Conservation (phyloP, 805 yeast genomes). For the Candida stauntonica region DNA sequence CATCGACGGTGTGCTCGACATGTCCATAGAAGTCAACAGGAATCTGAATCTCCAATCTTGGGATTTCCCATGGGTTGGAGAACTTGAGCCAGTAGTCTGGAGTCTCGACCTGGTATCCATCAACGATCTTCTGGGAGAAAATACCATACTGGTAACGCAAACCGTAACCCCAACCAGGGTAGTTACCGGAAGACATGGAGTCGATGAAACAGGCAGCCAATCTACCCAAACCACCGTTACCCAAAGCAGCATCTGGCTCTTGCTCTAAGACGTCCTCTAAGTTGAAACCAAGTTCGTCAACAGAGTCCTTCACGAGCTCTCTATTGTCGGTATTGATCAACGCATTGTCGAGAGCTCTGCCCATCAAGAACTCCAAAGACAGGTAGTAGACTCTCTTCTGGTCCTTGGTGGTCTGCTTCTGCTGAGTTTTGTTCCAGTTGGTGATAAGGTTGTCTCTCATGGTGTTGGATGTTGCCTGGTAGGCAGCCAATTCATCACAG, state of each 20-base stretch:
- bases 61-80: conserved; percentile 92
- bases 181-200: conserved; percentile 78
- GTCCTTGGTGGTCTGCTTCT: conserved; percentile 75
- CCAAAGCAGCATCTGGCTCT: conserved; percentile 93
- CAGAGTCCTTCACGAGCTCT: conserved; percentile 49
- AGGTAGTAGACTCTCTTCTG: conserved; percentile 84
- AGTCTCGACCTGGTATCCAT: conserved; percentile 90
- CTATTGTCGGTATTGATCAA: conserved; percentile 74
- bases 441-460: conserved; percentile 75
- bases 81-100: conserved; percentile 93
- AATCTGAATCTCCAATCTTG: conserved; percentile 78
- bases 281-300: conserved; percentile 76
- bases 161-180: conserved; percentile 97
- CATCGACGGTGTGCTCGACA: conserved; percentile 40
- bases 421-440: conserved; percentile 93
- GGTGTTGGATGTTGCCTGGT: conserved; percentile 79
- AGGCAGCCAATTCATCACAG: conserved; percentile 89
- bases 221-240: conserved; percentile 94
- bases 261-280: conserved; percentile 79
- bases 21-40: conserved; percentile 90
- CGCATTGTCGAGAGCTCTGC: conserved; percentile 93
- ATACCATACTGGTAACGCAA: conserved; percentile 91
- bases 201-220: conserved; percentile 93
- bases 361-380: conserved; percentile 88
- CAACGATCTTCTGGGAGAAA: conserved; percentile 81